Base-by-base conservation (phyloP, 73 alveolate genomes). In the Stentor roeselii region DNA sequence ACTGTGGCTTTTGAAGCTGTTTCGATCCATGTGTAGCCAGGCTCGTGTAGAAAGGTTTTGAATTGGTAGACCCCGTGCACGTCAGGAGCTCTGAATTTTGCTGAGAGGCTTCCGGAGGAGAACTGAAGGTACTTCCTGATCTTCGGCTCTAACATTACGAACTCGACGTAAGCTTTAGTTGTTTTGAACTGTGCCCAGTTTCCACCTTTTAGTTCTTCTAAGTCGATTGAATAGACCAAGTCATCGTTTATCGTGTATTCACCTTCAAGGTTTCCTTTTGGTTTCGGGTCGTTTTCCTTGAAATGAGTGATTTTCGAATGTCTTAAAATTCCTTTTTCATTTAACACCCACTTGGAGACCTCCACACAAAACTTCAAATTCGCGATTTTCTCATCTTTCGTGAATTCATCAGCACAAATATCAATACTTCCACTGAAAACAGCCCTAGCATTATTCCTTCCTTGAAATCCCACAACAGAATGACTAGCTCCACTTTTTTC, bases 61-160 rank as follows among this genome's bases (percentile, higher is more conserved):
- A 93, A 92, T 60, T 93, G 93, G 82, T 82, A 93, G 15, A 90
- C 90, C 3, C 98, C 98, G 78, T 85, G 87, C 35, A 85, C 80
- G 76, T 92, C 98, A 34, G 98, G 98, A 11, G 90, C 97, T 35
- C 80, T 80, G 59, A 92, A 82, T 36, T 67, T 60, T 36, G 94
- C 90, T 30, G 30, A 39, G 60, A 86, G 87, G 2, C 90, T 60
- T 34, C 86, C 87, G 27, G 34, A 59, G 11, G 32, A 59, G 35
- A 76, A 88, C 60, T 50, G 76, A 78, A 93, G 60, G 58, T 76
- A 76, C 42, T 83, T 61, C 82, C 93, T 93, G 86, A 85, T 86
- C 80, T 87, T 90, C 75, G 97, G 97, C 78, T 93, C 93, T 75
- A 93, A 90, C 95, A 86, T 93, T 50, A 87, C 77, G 87, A 87